These are phyloP conservation scores for Tremella fuciformis DNA, from an alignment of 768 basidiomycete species.

Conservation along the genomic window DNA sequence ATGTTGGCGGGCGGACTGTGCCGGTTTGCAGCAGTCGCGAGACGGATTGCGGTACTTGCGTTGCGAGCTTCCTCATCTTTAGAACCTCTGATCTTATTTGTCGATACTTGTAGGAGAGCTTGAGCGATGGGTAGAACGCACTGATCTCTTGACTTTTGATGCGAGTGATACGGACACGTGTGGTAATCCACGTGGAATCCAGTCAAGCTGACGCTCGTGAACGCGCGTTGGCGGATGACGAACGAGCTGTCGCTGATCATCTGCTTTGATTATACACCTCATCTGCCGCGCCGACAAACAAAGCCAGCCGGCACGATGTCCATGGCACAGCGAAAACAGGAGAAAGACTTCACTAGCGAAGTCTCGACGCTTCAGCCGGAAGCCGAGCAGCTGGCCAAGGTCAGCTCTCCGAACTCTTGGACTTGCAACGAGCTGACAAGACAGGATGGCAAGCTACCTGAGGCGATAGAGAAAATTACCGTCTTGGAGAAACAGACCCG, in stretches of 20 bases:
- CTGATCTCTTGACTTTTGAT: not conserved
- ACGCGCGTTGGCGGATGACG: constrained; percentile 1
- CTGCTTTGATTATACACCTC: not conserved
- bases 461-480: constrained; percentile 84
- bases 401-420: constrained; percentile 40
- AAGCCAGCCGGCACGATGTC: constrained; percentile 23
- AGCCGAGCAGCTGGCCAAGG: constrained; percentile 67
- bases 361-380: constrained; percentile 73
- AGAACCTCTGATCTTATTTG: too few relatives aligned
- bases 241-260: not conserved
- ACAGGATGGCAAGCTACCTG: constrained; percentile 76
- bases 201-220: not conserved
- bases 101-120: not conserved
- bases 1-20: constrained; percentile 63
- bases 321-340: constrained; percentile 48
- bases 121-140: too few relatives aligned
- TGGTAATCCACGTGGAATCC: not conserved
- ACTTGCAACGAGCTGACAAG: not conserved
- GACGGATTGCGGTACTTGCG: constrained; percentile 83
- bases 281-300: not conserved
- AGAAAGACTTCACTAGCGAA: constrained; percentile 73
- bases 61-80: constrained; percentile 59
- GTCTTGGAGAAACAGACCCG: constrained; percentile 90
- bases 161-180: not conserved
- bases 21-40: constrained; percentile 71